Evolutionary conservation across 495 filamentous ascomycete species (phyloP).

Genomic region (Venustampulla echinocandica): DNA sequence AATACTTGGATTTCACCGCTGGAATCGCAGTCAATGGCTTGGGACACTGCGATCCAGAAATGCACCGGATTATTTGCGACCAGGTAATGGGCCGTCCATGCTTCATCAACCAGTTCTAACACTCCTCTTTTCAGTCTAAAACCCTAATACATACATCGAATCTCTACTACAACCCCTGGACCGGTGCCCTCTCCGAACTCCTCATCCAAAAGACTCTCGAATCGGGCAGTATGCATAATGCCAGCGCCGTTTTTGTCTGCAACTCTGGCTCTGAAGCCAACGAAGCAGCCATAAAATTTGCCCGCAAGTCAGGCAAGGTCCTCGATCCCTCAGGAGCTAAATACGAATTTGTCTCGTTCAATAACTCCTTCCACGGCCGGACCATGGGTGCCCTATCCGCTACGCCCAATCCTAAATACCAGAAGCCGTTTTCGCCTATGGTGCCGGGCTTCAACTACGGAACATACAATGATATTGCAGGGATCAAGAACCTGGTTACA

Average conservation of each 20-base stretch:
- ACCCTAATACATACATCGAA: conserved; percentile 86
- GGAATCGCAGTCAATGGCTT: conserved; percentile 94
- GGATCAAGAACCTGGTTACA: conserved; percentile 62
- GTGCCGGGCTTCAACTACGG: conserved; percentile 86
- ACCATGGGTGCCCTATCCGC: conserved; percentile 90
- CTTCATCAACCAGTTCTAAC: neutral
- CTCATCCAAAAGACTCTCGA: conserved; percentile 69
- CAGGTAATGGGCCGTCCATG: conserved; percentile 46
- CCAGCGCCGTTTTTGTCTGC: conserved; percentile 79
- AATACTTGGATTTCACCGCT: conserved; percentile 88
- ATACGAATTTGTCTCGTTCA: conserved; percentile 78
- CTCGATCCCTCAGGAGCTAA: conserved; percentile 63
- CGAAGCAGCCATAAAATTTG: conserved; percentile 95
- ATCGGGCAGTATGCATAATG: conserved; percentile 72
- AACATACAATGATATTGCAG: conserved; percentile 69
- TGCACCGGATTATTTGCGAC: conserved; percentile 55
- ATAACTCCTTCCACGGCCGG: conserved; percentile 87
- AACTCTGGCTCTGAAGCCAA: conserved; percentile 95
- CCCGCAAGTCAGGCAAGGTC: conserved; percentile 77
- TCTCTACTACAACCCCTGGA: conserved; percentile 94
- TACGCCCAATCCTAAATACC: conserved; percentile 98
- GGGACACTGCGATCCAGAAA: conserved; percentile 73
- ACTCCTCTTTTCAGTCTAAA: conserved; percentile 41
- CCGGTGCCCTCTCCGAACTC: conserved; percentile 73
- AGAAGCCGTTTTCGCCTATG: conserved; percentile 91